Conservation (phyloP, 176 grass and related monocot species). For the Aechmea fasciata region DNA sequence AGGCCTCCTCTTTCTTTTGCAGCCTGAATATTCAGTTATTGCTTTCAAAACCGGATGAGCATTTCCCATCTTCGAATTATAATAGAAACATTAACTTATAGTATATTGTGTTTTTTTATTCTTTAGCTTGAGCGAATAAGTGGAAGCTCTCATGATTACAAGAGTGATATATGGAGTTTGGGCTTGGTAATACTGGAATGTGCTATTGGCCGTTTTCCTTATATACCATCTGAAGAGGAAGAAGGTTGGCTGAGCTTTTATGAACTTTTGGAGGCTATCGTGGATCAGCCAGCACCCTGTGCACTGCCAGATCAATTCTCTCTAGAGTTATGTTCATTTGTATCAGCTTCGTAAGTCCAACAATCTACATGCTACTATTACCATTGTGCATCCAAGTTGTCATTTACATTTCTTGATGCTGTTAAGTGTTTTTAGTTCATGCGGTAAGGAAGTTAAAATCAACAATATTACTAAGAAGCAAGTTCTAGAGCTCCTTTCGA, state of each 20-base stretch:
- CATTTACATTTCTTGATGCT: too few relatives aligned
- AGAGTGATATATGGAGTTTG: slow-evolving; percentile 98
- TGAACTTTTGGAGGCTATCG: slow-evolving; percentile 90
- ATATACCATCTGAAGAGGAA: slow-evolving; percentile 61
- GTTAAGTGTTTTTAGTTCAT: too few relatives aligned
- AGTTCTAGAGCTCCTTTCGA: too few relatives aligned
- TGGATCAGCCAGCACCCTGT: slow-evolving; percentile 86
- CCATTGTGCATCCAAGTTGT: too few relatives aligned
- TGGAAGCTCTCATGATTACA: slow-evolving; percentile 88
- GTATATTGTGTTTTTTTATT: slow-evolving; percentile 22
- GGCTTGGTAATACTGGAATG: slow-evolving; percentile 92
- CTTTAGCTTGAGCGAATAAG: slow-evolving; percentile 81
- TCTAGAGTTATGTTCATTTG: slow-evolving; percentile 87
- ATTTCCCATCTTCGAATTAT: neutral
- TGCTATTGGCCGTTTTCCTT: slow-evolving; percentile 85
- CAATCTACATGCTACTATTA: neutral
- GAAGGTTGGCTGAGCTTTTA: slow-evolving; percentile 86
- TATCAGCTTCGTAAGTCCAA: slow-evolving; percentile 63
- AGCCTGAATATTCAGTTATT: neutral
- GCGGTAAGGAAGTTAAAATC: too few relatives aligned
- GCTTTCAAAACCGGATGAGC: neutral
- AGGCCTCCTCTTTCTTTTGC: too few relatives aligned
- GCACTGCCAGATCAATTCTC: slow-evolving; percentile 87
- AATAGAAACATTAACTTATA: slow-evolving; percentile 12
- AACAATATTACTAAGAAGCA: too few relatives aligned